Evolutionary conservation across 139 green algal genomes (phyloP).

Genomic region (Chlorella sp.): DNA sequence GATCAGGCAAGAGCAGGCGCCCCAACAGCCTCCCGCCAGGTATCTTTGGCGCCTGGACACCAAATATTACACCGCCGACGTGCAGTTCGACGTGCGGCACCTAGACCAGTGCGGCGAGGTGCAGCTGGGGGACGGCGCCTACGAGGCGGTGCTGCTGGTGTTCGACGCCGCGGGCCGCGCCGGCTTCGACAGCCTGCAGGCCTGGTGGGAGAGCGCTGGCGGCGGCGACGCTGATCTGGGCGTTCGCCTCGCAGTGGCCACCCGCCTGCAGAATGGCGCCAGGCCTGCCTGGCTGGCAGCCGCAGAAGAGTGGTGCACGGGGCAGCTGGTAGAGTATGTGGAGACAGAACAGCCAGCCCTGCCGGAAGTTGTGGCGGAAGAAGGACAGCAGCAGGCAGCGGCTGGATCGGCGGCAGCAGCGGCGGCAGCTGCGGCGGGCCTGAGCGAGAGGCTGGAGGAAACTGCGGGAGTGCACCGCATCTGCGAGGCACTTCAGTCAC

Average conservation of each 20-base stretch:
- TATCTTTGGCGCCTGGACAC: slow-evolving; percentile 37
- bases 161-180: neutral
- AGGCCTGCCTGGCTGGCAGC: neutral
- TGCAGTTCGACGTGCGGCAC: slow-evolving; percentile 2
- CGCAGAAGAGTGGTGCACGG: slow-evolving; percentile 30
- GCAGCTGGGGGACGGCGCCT: neutral
- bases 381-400: neutral
- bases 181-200: slow-evolving; percentile 20
- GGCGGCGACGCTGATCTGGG: slow-evolving; percentile 4
- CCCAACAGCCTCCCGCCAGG: neutral
- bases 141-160: slow-evolving; percentile 42
- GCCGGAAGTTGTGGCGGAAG: too few relatives aligned
- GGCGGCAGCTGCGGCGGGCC: neutral
- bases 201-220: slow-evolving; percentile 17
- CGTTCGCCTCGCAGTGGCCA: slow-evolving; percentile 18
- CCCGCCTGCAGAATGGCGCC: neutral
- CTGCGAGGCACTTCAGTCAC: slow-evolving; percentile 63
- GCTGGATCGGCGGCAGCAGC: neutral
- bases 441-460: neutral
- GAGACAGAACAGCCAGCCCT: neutral
- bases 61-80: slow-evolving; percentile 50
- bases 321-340: slow-evolving; percentile 37
- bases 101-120: neutral
- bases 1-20: neutral
- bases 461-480: slow-evolving; percentile 52